Conservation (phyloP, 129 eudicot species). For the Deinandra increscens region DNA sequence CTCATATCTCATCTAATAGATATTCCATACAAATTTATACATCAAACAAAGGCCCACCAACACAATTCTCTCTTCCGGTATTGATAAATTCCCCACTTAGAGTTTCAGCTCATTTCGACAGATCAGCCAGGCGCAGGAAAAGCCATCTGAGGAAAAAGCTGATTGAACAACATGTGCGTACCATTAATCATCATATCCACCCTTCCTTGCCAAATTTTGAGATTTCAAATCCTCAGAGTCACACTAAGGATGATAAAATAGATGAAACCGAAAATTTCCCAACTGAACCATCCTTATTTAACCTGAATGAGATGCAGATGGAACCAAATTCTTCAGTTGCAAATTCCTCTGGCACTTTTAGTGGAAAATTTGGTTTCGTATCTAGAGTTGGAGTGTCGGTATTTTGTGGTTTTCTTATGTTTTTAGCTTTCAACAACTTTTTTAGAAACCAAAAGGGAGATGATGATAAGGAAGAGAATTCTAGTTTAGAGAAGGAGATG, state of each 20-base stretch:
- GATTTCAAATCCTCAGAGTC: not conserved
- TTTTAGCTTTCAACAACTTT: conserved; percentile 41
- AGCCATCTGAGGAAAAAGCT: conserved; percentile 67
- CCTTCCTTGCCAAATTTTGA: conserved; percentile 17
- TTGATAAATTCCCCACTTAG: conserved; percentile 13
- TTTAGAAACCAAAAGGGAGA: conserved; percentile 26
- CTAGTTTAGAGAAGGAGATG: conserved; percentile 77
- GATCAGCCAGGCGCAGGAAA: conserved; percentile 42
- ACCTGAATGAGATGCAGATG: conserved; percentile 1
- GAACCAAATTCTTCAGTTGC: too few relatives aligned
- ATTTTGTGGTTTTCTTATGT: conserved; percentile 49
- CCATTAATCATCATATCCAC: not conserved
- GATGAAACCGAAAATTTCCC: conserved; percentile 28
- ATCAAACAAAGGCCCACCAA: not conserved
- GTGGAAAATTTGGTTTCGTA: conserved; percentile 24
- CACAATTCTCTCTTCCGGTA: not conserved
- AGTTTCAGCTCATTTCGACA: conserved; percentile 57
- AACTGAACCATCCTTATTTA: conserved; percentile 8
- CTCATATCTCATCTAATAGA: not conserved
- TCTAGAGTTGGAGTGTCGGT: conserved; percentile 48
- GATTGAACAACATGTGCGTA: conserved; percentile 47
- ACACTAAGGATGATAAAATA: too few relatives aligned
- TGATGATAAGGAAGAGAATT: conserved; percentile 30
- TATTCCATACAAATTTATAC: not conserved
- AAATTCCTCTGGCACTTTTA: too few relatives aligned